Evolutionary conservation across 495 filamentous ascomycete species (phyloP).

Genomic region (Aspergillus nidulans): DNA sequence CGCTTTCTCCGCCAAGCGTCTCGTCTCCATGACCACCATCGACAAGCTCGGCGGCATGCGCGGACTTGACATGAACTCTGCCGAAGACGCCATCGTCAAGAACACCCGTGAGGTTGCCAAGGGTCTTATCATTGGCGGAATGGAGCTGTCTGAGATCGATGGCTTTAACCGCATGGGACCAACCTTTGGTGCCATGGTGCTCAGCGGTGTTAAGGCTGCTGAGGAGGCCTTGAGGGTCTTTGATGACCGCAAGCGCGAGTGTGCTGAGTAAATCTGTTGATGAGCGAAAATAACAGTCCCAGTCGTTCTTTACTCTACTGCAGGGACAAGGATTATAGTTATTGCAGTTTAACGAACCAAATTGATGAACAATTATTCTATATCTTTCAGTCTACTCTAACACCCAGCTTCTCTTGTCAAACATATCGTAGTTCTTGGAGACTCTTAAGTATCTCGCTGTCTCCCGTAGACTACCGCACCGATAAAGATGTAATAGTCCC

Average conservation of each 20-base stretch:
- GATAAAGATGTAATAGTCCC: too few species aligned
- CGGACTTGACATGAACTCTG: conserved; percentile 82
- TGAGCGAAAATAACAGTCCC: neutral
- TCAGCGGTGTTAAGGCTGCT: conserved; percentile 81
- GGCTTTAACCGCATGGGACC: conserved; percentile 82
- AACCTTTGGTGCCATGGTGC: conserved; percentile 78
- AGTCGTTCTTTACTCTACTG: conserved; percentile 10
- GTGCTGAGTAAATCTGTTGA: conserved; percentile 33
- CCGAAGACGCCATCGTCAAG: conserved; percentile 90
- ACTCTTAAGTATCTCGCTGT: too few species aligned
- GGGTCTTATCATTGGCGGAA: conserved; percentile 85
- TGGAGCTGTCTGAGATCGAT: conserved; percentile 89
- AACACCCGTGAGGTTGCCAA: conserved; percentile 79
- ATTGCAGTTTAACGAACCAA: neutral
- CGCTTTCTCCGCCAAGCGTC: conserved; percentile 80
- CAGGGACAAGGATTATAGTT: neutral
- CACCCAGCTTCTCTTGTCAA: too few species aligned
- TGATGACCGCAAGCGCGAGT: conserved; percentile 66
- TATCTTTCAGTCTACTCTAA: too few species aligned
- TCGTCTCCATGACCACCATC: conserved; percentile 75
- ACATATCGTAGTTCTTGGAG: too few species aligned
- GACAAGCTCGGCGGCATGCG: conserved; percentile 87
- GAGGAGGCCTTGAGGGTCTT: conserved; percentile 77
- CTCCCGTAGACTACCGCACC: too few species aligned
- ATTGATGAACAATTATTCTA: neutral